phyloP scores from a whole-genome alignment of 768 basidiomycete species.

The Chalciporus sphaerocephalus region DNA sequence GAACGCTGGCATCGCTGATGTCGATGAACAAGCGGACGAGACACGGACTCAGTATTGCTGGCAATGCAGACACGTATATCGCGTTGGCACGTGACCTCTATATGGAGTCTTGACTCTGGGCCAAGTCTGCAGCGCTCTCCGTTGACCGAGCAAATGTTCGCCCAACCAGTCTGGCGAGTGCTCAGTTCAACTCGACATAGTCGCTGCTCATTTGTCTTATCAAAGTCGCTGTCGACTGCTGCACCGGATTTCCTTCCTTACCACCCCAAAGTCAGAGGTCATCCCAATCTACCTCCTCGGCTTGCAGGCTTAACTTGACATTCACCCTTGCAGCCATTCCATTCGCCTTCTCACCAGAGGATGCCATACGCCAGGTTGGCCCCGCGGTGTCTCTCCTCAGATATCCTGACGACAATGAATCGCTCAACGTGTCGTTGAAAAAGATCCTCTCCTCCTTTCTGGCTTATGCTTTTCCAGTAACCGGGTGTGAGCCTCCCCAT shows the following conservation, averaged over 20 bases:
- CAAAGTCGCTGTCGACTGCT: no score
- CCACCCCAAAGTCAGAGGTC: slow-evolving; percentile 40
- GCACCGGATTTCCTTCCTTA: slow-evolving; percentile 17
- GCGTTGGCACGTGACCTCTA: slow-evolving; percentile 24
- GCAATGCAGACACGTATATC: slow-evolving; percentile 29
- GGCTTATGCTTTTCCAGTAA: slow-evolving; percentile 36
- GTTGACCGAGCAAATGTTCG: slow-evolving; percentile 14
- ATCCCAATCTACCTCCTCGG: neutral
- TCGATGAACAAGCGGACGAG: neutral
- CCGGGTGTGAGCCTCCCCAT: slow-evolving; percentile 37
- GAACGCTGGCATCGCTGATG: slow-evolving; percentile 23
- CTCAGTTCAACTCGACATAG: slow-evolving; percentile 4
- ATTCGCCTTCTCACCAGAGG: slow-evolving; percentile 44
- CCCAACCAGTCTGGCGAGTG: slow-evolving; percentile 7
- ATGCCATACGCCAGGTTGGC: slow-evolving; percentile 40
- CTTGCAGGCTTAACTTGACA: slow-evolving; percentile 10
- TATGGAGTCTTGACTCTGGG: no score
- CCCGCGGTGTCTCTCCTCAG: slow-evolving; percentile 32
- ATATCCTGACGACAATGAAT: slow-evolving; percentile 12
- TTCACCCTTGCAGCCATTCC: slow-evolving; percentile 41
- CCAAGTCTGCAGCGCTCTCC: no score
- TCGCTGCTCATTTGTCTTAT: no score
- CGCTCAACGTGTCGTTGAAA: slow-evolving; percentile 19
- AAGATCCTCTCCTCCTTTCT: slow-evolving; percentile 28
- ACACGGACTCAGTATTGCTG: neutral